A percentile compares a stretch with the other conserved stretches of the same genome.
These are phyloP conservation scores for Periconia digitata DNA, from an alignment of 2,329 filamentous ascomycete species.

Conservation along the genomic window DNA sequence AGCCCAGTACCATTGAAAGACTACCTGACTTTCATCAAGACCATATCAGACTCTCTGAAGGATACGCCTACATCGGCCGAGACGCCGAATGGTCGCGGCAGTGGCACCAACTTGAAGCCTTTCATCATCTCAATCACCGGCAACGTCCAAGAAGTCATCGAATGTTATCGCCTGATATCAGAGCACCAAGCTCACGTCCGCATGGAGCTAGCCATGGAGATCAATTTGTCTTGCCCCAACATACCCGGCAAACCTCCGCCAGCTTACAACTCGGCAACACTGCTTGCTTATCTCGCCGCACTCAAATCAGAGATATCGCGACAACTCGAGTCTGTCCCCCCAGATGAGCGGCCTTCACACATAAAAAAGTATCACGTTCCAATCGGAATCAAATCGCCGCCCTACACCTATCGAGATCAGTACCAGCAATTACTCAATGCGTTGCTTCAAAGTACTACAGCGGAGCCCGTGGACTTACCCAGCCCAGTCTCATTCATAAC, in stretches of 20 bases:
- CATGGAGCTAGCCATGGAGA: constrained; percentile 67
- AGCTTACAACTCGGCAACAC: constrained; percentile 60
- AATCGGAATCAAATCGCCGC: constrained; percentile 73
- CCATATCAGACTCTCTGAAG: constrained; percentile 44
- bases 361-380: constrained; percentile 38
- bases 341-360: constrained; percentile 21
- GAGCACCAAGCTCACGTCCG: constrained; percentile 28
- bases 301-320: constrained; percentile 43
- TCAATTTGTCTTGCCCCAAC: constrained; percentile 80
- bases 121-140: constrained; percentile 75
- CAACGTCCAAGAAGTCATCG: constrained; percentile 56
- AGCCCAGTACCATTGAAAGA: constrained; percentile 62
- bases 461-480: constrained; percentile 18
- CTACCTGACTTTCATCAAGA: constrained; percentile 61
- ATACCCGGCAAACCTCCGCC: constrained; percentile 69
- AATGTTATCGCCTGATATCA: constrained; percentile 58
- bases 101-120: constrained; percentile 49
- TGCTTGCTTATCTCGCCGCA: constrained; percentile 58
- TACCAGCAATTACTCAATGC: constrained; percentile 60
- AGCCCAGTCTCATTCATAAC: constrained; percentile 67
- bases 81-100: background rate
- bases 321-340: constrained; percentile 9
- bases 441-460: constrained; percentile 42
- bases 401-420: constrained; percentile 71
- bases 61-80: constrained; percentile 2